Evolutionary conservation across 129 eudicot genomes (phyloP).

Genomic region (Chrysanthemum seticuspe): DNA sequence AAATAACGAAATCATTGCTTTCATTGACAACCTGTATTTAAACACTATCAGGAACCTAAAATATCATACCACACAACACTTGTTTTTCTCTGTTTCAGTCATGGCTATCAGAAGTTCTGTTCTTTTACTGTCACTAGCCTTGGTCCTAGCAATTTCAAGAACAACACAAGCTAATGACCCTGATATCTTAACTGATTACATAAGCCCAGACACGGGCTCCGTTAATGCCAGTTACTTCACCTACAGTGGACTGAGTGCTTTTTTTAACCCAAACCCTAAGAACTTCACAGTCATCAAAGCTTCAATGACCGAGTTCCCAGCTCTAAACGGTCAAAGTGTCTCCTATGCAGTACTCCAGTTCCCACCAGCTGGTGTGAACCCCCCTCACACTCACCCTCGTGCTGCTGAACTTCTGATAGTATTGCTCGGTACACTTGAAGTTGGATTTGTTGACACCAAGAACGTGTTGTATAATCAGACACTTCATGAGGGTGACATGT

Average conservation of each 20-base stretch:
- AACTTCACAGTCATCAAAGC: background rate
- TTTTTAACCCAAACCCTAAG: background rate
- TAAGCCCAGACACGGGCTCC: background rate
- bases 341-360: conserved; percentile 2
- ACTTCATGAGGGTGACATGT: background rate
- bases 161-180: conserved; percentile 11
- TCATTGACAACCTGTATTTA: background rate
- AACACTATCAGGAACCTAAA: background rate
- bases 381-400: conserved; percentile 16
- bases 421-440: conserved; percentile 16
- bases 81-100: background rate
- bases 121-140: background rate
- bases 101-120: conserved; percentile 1
- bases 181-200: conserved; percentile 1
- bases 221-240: conserved; percentile 7
- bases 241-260: background rate
- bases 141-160: background rate
- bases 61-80: background rate
- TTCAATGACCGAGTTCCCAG: conserved; percentile 16
- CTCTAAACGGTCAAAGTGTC: conserved; percentile 8
- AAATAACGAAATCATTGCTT: background rate
- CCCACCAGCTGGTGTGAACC: conserved; percentile 4
- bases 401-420: conserved; percentile 19
- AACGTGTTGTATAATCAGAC: conserved; percentile 18
- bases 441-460: conserved; percentile 26